Conservation (phyloP, 805 yeast genomes). For the Yarrowia sp. region DNA sequence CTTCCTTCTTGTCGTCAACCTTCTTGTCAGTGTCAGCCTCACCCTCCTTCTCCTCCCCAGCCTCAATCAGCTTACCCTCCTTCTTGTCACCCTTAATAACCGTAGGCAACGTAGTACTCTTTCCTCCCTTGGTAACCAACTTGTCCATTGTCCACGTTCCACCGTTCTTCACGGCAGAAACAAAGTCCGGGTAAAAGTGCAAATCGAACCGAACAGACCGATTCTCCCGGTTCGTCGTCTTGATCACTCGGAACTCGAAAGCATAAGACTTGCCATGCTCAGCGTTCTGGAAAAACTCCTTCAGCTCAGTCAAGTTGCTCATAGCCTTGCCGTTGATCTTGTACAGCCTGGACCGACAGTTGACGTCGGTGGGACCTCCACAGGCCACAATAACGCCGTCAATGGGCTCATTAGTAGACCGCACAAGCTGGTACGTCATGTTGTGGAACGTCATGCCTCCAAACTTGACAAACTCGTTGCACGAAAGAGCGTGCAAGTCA, state of each 20-base stretch:
- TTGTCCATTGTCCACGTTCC: slow-evolving; percentile 46
- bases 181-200: slow-evolving; percentile 17
- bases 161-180: neutral
- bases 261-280: slow-evolving; percentile 2
- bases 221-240: neutral
- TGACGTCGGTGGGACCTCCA: slow-evolving; percentile 48
- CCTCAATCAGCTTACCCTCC: neutral
- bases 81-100: neutral
- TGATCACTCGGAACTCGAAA: neutral
- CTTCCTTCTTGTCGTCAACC: neutral
- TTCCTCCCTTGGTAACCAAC: neutral
- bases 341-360: slow-evolving; percentile 56
- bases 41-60: neutral
- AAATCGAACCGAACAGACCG: slow-evolving; percentile 12
- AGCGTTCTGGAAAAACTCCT: neutral
- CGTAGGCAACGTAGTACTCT: neutral
- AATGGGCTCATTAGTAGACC: slow-evolving; percentile 77
- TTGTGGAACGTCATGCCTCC: slow-evolving; percentile 86
- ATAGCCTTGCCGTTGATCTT: slow-evolving; percentile 1
- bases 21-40: too few relatives aligned
- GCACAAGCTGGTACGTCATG: slow-evolving; percentile 82
- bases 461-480: slow-evolving; percentile 72
- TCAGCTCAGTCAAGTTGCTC: neutral
- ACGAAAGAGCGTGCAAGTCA: slow-evolving; percentile 78
- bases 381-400: slow-evolving; percentile 71